Base-by-base conservation (phyloP, 176 grass and related monocot genomes). In the Microstegium vimineum region DNA sequence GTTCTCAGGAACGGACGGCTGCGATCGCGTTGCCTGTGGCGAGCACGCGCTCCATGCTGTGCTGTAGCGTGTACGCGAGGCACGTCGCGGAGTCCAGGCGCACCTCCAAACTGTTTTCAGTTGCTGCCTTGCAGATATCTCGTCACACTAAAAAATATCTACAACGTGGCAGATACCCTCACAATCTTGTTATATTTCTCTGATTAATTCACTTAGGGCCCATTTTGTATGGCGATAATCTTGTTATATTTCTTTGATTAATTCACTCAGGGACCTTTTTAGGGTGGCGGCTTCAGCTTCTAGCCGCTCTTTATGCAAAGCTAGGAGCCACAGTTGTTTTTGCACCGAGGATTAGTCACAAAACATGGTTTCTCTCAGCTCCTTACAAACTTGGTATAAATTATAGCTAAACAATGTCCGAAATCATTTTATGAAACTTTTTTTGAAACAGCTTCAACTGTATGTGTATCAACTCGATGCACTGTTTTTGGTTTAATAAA, bases 1-100 rank as follows among this genome's bases (percentile, higher is more conserved):
- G 59, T 86, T 86, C 64, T 36, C 27, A 13, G 31, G 22, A 62
- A 62, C 49, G 88, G 80, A 90, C 37, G 79, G 79, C 47, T 45
- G 12, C 4, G 79, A 74, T 78, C 4, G 28, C 59, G 4, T 13
- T 4, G 47, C 37, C 47, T 83, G 79, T 83, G 79, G 38, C 13
- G 0, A 41, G 26, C 78, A 86, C 66, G n/a, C 83, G 64, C 78
- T 17, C 64, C 57, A 12, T 63, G 78, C 65, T 76, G 87, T 85
- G 20, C 27, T 82, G 64, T 73, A 12, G 26, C 26, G 72, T 85
- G 82, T 60, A 45, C 25, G 13, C 56, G 10, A 60, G 56, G n/a
- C n/a, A 23, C 56, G 5, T 26, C 56, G 56, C 56, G 56, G 56
- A 60, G 25, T 60, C n/a, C n/a, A 26, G n/a, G 56, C 56, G 13